Conservation (phyloP, 179 eudicot genomes). For the Carnegiea gigantea region DNA sequence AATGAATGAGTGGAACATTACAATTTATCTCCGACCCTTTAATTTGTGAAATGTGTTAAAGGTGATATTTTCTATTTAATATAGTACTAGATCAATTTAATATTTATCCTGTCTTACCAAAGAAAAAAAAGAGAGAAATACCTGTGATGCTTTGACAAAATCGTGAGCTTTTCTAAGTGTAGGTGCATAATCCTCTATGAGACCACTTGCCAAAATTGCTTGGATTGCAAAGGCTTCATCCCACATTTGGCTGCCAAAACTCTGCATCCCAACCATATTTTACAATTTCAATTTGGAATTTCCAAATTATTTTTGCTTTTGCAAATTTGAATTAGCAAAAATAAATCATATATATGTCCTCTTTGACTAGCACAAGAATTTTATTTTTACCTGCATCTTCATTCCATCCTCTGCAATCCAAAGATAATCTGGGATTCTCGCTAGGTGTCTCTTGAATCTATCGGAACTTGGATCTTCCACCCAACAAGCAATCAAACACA, state of each 20-base stretch:
- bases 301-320: not conserved
- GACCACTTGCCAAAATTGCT: constrained; percentile 52
- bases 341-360: not conserved
- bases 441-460: constrained; percentile 54
- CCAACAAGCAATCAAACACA: constrained; percentile 64
- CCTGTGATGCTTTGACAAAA: constrained; percentile 67
- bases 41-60: too few species aligned
- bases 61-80: not conserved
- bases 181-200: constrained; percentile 40
- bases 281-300: too few species aligned
- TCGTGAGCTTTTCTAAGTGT: constrained; percentile 61
- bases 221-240: constrained; percentile 54
- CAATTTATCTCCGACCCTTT: too few species aligned
- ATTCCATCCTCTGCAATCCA: constrained; percentile 75
- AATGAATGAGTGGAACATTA: too few species aligned
- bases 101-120: too few species aligned
- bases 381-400: constrained; percentile 55
- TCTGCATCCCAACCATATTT: constrained; percentile 23
- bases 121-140: not conserved
- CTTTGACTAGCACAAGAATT: not conserved
- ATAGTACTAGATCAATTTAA: too few species aligned
- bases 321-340: not conserved
- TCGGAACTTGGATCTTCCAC: constrained; percentile 61
- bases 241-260: constrained; percentile 60
- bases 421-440: constrained; percentile 53